Base-by-base conservation (phyloP, 2,329 filamentous ascomycete species). In the Alternaria brassicae region DNA sequence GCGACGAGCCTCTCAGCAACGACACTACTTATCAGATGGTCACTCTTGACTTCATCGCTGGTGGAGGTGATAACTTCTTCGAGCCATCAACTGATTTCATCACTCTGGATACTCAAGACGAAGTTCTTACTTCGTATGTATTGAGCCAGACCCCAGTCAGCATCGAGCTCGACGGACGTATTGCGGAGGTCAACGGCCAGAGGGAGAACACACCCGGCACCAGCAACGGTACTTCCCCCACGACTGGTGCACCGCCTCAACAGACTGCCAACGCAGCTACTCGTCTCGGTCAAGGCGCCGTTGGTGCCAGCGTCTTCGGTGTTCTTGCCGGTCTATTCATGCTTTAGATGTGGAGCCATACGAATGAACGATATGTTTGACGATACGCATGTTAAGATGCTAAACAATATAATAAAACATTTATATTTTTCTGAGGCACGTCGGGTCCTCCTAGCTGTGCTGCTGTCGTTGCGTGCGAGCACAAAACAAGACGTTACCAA, bases 11-110 rank as follows among this genome's bases (percentile, higher is more conserved):
- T 0, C 76, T 89, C 2, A 81, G 85, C 32, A 74, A 79, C 10
- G 73, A 72, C 10, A 74, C 72, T 15, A 77, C 81, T 27, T 90
- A 90, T 72, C 82, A 80, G 10, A 73, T 90, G 19, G 84, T 87
- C 15, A 89, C 88, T 0, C 77, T 88, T 1, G 87, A 89, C 66
- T 90, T 89, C 65, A 64, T 90, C 0, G 86, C 86, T 1, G 81
- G 82, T 3, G 74, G 74, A 10, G 88, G 87, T 13, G 88, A 90
- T 66, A 89, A 88, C 68, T 85, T 89, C 69, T 81, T 88, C 65
- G 67, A 67, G 25, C 58, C 71, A 1, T 72, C 68, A 4, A 76
- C 71, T 7, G 75, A 80, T n/a, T 82, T 83, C 42, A 74, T 81
- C 28, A 79, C 77, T 6, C 78, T 87, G 3, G 84, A 86, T 25